Evolutionary conservation across 768 basidiomycete species (phyloP).

Genomic region (Hysterangium stoloniferum): DNA sequence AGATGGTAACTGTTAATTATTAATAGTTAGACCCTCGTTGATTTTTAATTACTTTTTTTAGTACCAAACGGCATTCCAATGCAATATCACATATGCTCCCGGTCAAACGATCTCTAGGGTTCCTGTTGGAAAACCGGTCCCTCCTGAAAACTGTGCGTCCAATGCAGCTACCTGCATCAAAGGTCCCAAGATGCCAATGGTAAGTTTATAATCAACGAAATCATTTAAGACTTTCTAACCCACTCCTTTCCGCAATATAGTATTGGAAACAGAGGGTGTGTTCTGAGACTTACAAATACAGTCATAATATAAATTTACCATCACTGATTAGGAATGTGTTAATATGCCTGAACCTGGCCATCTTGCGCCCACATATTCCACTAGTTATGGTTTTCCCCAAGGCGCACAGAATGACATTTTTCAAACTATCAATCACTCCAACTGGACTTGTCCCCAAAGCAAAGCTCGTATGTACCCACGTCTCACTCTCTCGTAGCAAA

Average conservation of each 20-base stretch:
- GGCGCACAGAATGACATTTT: conserved; percentile 74
- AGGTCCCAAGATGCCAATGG: conserved; percentile 11
- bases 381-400: conserved; percentile 62
- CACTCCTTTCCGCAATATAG: conserved; percentile 9
- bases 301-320: conserved; percentile 9
- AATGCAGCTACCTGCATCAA: conserved; percentile 32
- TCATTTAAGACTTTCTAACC: neutral
- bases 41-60: neutral
- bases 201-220: neutral
- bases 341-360: conserved; percentile 18
- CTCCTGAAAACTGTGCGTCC: conserved; percentile 59
- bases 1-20: conserved; percentile 15
- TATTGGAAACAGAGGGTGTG: conserved; percentile 8
- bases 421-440: conserved; percentile 17
- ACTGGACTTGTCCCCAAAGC: conserved; percentile 10
- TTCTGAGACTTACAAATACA: neutral
- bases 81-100: conserved; percentile 43
- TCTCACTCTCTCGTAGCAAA: neutral
- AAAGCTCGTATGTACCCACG: conserved; percentile 1
- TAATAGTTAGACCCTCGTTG: neutral
- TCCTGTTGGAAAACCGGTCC: conserved; percentile 44
- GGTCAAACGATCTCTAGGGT: conserved; percentile 34
- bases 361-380: conserved; percentile 38
- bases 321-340: conserved; percentile 8
- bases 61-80: conserved; percentile 72